These are phyloP conservation scores for Chalciporus chontae DNA, from an alignment of 768 basidiomycete genomes.

Conservation along the genomic window DNA sequence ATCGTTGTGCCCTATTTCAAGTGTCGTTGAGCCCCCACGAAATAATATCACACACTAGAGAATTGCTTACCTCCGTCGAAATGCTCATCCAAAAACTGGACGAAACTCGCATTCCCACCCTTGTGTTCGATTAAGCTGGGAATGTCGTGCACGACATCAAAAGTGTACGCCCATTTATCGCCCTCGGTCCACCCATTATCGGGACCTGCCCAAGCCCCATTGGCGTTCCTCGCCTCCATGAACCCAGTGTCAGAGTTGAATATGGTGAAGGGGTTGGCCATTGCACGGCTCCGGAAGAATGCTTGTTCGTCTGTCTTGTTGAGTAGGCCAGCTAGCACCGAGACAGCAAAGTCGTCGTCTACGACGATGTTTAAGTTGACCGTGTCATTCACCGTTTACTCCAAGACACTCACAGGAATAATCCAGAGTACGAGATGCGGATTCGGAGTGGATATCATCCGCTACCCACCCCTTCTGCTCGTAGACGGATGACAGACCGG, in stretches of 20 bases:
- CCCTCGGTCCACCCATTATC: slow-evolving; percentile 82
- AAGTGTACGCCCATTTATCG: slow-evolving; percentile 73
- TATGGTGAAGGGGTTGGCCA: slow-evolving; percentile 54
- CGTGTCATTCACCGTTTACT: neutral
- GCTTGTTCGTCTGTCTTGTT: slow-evolving; percentile 46
- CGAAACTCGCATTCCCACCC: slow-evolving; percentile 65
- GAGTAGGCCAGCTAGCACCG: slow-evolving; percentile 55
- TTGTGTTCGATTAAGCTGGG: slow-evolving; percentile 56
- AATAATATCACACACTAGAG: neutral
- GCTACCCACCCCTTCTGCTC: slow-evolving; percentile 71
- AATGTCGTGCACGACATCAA: slow-evolving; percentile 73
- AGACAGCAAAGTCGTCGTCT: slow-evolving; percentile 80
- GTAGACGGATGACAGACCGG: slow-evolving; percentile 72
- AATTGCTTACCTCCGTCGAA: slow-evolving; percentile 41
- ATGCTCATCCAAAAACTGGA: slow-evolving; percentile 60
- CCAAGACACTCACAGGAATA: slow-evolving; percentile 58
- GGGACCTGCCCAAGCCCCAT: slow-evolving; percentile 70
- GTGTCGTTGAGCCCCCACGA: slow-evolving; percentile 4
- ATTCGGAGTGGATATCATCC: slow-evolving; percentile 73
- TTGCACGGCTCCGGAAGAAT: slow-evolving; percentile 55
- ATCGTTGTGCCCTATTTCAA: slow-evolving; percentile 62
- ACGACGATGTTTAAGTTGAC: neutral
- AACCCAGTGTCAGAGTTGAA: slow-evolving; percentile 69
- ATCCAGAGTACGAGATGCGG: slow-evolving; percentile 73
- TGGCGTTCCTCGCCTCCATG: slow-evolving; percentile 73